Conservation (phyloP, 140 eudicot genomes). For the Stevia rebaudiana region DNA sequence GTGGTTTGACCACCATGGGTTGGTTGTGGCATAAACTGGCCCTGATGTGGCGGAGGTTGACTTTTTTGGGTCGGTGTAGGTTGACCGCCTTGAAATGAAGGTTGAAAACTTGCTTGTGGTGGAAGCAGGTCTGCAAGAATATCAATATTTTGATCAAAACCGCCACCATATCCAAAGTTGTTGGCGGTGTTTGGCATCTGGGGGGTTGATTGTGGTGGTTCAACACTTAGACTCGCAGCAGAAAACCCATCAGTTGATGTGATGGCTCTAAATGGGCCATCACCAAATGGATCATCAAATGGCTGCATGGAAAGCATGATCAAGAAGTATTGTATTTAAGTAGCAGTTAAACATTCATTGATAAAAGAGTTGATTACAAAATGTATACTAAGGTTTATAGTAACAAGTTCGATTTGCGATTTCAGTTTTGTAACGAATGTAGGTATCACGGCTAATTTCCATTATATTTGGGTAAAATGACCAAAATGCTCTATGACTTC, state of each 20-base stretch:
- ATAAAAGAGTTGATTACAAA: no score
- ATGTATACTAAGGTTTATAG: no score
- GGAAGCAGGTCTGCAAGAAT: slow-evolving; percentile 92
- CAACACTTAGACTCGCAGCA: slow-evolving; percentile 33
- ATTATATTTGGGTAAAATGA: no score
- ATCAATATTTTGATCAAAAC: slow-evolving; percentile 40
- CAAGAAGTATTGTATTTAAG: background rate
- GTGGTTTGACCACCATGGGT: slow-evolving; percentile 24
- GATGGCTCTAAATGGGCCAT: slow-evolving; percentile 80
- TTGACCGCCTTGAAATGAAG: slow-evolving; percentile 23
- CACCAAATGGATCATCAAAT: slow-evolving; percentile 94
- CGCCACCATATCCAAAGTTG: slow-evolving; percentile 32
- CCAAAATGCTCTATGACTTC: no score
- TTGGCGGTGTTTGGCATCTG: slow-evolving; percentile 24
- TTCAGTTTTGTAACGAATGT: no score
- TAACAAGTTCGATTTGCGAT: no score
- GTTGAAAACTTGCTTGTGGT: slow-evolving; percentile 12
- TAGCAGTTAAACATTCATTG: background rate
- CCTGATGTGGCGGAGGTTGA: background rate
- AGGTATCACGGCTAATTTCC: no score
- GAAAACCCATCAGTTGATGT: slow-evolving; percentile 42
- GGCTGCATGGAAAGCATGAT: slow-evolving; percentile 38
- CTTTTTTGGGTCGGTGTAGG: slow-evolving; percentile 13
- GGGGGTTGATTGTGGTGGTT: slow-evolving; percentile 31
- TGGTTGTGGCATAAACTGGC: slow-evolving; percentile 1